phyloP scores from a whole-genome alignment of 2,329 filamentous ascomycete species.

The Hypoxylon sp. region DNA sequence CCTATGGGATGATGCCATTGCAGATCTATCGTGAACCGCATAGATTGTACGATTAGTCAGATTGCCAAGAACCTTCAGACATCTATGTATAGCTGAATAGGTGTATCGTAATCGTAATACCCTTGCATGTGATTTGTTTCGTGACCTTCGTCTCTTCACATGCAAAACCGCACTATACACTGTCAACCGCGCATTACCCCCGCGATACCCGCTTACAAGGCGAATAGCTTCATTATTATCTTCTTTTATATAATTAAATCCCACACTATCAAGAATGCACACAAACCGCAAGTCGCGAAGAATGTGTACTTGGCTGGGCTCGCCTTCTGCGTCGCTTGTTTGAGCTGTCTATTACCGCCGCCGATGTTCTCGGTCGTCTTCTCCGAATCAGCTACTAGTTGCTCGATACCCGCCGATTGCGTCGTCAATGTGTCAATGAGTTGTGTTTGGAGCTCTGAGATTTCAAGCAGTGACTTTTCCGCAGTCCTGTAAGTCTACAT shows the following conservation, averaged over 20 bases:
- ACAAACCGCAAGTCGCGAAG: slow-evolving; percentile 82
- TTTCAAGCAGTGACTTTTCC: slow-evolving; percentile 91
- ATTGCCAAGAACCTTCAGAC: slow-evolving; percentile 1
- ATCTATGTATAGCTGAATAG: not conserved
- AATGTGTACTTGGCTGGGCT: slow-evolving; percentile 85
- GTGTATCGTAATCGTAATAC: not conserved
- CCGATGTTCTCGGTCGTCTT: slow-evolving; percentile 89
- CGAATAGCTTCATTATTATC: not conserved
- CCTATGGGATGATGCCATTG: slow-evolving; percentile 7
- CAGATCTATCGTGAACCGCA: not conserved
- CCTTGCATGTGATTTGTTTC: slow-evolving; percentile 29
- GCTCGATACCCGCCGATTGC: slow-evolving; percentile 90
- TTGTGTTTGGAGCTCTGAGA: slow-evolving; percentile 90
- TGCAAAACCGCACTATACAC: slow-evolving; percentile 23
- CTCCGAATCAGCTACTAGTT: slow-evolving; percentile 86
- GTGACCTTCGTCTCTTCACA: slow-evolving; percentile 24
- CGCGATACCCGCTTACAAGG: slow-evolving; percentile 9
- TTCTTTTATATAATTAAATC: slow-evolving; percentile 74
- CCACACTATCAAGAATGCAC: slow-evolving; percentile 82
- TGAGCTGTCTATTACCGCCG: slow-evolving; percentile 91
- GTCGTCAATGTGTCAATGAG: slow-evolving; percentile 87
- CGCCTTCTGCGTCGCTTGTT: slow-evolving; percentile 80
- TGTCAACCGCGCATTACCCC: not conserved
- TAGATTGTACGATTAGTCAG: slow-evolving; percentile 6
- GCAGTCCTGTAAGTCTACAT: slow-evolving; percentile 73